Evolutionary conservation across 2,329 filamentous ascomycete genomes (phyloP), one percentile per base, ranked within the genome.

Genomic region (Pestalotiopsis sp.): DNA sequence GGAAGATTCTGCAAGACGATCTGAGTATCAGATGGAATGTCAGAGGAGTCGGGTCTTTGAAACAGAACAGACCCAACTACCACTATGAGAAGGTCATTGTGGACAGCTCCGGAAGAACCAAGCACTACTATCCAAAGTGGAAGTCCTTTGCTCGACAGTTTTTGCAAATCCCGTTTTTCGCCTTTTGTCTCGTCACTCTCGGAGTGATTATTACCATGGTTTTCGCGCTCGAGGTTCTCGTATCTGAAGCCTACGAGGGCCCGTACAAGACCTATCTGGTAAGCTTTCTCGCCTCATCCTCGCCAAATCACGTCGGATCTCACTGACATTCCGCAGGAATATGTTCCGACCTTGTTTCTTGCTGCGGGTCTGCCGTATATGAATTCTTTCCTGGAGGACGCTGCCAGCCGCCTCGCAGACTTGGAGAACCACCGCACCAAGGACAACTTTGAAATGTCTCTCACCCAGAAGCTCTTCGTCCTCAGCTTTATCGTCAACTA

Each of bases 401-500:
- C 91, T 41, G 92, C 92, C 1, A 88, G 86, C 1, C 80, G 80
- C 20, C 82, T 94, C 45, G 93, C 89, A 12, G 83, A 92, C 17
- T 93, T 88, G 73, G 92, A 94, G 75, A 94, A 94, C 76, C 92
- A 94, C 76, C 88, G 92, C 66, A 94, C 91, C 0, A 85, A 89
- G 39, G 90, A 91, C 64, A 83, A 87, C 23, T 90, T 92, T 75
- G 90, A 93, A 70, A 86, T 89, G 70, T 90, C 91, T 0, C 84
- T 92, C 72, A 92, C 91, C 0, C 88, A 91, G 70, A 94, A 94
- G 83, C 87, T 92, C 7, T 94, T 94, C 69, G 85, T 93, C 41
- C 86, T 95, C 76, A 93, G 92, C 82, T 93, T 94, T 81, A 93
- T 94, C 79, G 93, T 92, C 13, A 92, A 92, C 3, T 95, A 94